Conservation (phyloP, 2,329 filamentous ascomycete species). For the Spiromastix sp. region DNA sequence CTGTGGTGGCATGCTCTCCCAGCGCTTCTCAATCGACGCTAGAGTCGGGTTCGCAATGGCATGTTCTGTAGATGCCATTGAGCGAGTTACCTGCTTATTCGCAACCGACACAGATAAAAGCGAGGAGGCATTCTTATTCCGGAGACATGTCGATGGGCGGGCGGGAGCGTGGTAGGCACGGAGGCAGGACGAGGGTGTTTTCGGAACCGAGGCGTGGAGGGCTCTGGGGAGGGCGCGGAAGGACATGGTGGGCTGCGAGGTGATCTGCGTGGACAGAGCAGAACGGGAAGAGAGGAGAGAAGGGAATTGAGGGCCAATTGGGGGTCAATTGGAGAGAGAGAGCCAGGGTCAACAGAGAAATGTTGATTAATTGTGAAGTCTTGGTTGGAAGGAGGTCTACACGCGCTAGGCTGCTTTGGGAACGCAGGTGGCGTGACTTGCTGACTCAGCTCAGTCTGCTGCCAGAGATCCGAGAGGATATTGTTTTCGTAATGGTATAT, state of each 20-base stretch:
- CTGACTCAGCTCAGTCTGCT: too few species aligned
- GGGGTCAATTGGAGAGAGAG: slow-evolving; percentile 13
- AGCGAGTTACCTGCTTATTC: slow-evolving; percentile 41
- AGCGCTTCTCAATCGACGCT: slow-evolving; percentile 98
- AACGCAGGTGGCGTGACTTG: too few species aligned
- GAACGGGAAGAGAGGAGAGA: slow-evolving; percentile 17
- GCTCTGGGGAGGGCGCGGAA: slow-evolving; percentile 36
- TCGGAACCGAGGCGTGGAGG: slow-evolving; percentile 24
- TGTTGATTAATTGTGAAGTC: background rate
- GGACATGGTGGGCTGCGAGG: slow-evolving; percentile 31
- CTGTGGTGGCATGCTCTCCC: slow-evolving; percentile 94
- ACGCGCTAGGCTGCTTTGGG: too few species aligned
- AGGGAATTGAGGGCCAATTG: slow-evolving; percentile 19
- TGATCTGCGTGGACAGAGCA: slow-evolving; percentile 1
- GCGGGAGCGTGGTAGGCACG: slow-evolving; percentile 25
- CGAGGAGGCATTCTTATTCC: too few species aligned
- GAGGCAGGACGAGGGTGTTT: slow-evolving; percentile 10
- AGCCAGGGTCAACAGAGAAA: background rate
- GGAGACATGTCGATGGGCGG: slow-evolving; percentile 25
- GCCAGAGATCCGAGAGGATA: too few species aligned
- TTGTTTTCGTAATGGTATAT: too few species aligned
- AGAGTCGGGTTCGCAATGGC: slow-evolving; percentile 97
- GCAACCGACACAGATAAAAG: slow-evolving; percentile 30
- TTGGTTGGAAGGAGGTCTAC: too few species aligned
- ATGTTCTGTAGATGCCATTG: slow-evolving; percentile 55